These are phyloP conservation scores for Picochlorum sp. DNA, from an alignment of 139 green algal species.

Conservation along the genomic window DNA sequence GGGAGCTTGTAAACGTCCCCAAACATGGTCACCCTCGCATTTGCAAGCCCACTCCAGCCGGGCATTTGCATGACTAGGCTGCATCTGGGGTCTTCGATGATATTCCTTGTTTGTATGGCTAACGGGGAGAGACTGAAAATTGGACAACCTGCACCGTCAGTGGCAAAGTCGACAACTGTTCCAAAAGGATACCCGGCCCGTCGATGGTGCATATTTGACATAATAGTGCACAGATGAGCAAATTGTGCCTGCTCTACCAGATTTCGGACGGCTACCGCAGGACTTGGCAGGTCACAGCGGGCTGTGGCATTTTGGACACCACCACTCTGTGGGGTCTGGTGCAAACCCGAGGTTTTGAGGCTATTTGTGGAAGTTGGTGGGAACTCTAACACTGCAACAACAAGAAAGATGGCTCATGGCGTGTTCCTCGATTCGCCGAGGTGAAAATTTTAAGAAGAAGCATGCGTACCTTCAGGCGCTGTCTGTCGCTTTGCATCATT, in stretches of 20 bases:
- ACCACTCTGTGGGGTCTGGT: slow-evolving; percentile 59
- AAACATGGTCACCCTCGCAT: slow-evolving; percentile 97
- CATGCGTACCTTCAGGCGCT: no score
- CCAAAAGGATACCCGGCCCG: slow-evolving; percentile 93
- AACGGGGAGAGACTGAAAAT: slow-evolving; percentile 73
- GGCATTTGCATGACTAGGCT: slow-evolving; percentile 83
- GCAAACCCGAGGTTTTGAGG: slow-evolving; percentile 39
- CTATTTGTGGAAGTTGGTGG: background rate
- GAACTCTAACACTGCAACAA: background rate
- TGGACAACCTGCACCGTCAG: slow-evolving; percentile 79
- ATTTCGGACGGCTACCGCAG: slow-evolving; percentile 63
- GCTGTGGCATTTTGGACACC: slow-evolving; percentile 81
- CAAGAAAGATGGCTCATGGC: background rate
- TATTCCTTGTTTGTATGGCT: slow-evolving; percentile 80
- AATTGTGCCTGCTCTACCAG: slow-evolving; percentile 72
- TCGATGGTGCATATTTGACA: slow-evolving; percentile 96
- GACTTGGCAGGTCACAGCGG: slow-evolving; percentile 75
- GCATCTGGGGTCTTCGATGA: slow-evolving; percentile 60
- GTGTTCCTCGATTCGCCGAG: no score
- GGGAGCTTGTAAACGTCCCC: slow-evolving; percentile 91
- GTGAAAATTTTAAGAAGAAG: no score
- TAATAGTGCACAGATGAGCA: slow-evolving; percentile 92
- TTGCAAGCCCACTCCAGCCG: slow-evolving; percentile 93
- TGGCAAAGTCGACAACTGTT: slow-evolving; percentile 92
- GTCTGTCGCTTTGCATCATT: no score